Evolutionary conservation across 2,329 filamentous ascomycete genomes (phyloP).

Genomic region (Curvularia verruculosa): DNA sequence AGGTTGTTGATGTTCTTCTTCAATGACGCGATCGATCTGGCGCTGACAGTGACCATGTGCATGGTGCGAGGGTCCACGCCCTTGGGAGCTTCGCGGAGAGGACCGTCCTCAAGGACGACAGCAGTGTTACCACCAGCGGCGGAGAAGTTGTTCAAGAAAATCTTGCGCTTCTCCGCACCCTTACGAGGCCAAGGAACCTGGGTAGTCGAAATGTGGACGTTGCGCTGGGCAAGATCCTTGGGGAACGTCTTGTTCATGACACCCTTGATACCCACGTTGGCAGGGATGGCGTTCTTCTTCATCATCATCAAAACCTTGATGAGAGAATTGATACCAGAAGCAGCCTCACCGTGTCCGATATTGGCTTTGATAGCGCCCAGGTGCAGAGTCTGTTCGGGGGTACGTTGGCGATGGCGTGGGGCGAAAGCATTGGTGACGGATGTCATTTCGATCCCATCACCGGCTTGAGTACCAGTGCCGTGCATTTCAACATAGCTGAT

Average conservation of each 20-base stretch:
- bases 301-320: slow-evolving; percentile 62
- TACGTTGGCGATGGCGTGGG: slow-evolving; percentile 57
- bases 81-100: slow-evolving; percentile 50
- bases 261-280: slow-evolving; percentile 62
- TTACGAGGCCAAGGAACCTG: slow-evolving; percentile 56
- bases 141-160: slow-evolving; percentile 62
- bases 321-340: slow-evolving; percentile 61
- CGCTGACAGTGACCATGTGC: slow-evolving; percentile 58
- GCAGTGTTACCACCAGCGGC: slow-evolving; percentile 62
- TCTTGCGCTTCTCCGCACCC: slow-evolving; percentile 55
- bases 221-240: slow-evolving; percentile 58
- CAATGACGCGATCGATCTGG: slow-evolving; percentile 58
- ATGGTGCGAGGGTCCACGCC: slow-evolving; percentile 55
- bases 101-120: slow-evolving; percentile 59
- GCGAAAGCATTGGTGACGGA: slow-evolving; percentile 72
- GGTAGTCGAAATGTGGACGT: slow-evolving; percentile 58
- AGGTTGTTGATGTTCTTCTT: slow-evolving; percentile 59
- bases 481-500: slow-evolving; percentile 89
- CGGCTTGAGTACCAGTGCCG: slow-evolving; percentile 85
- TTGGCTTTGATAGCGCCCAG: slow-evolving; percentile 63
- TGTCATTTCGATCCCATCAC: slow-evolving; percentile 81
- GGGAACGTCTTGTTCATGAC: slow-evolving; percentile 63
- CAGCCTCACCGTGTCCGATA: slow-evolving; percentile 61
- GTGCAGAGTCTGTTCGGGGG: slow-evolving; percentile 57
- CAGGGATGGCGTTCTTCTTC: slow-evolving; percentile 60